Percentiles rank a stretch among this genome's conserved stretches.
These are phyloP conservation scores for Zygosaccharomyces sapae DNA, from an alignment of 1,139 yeast genomes.

Conservation along the genomic window DNA sequence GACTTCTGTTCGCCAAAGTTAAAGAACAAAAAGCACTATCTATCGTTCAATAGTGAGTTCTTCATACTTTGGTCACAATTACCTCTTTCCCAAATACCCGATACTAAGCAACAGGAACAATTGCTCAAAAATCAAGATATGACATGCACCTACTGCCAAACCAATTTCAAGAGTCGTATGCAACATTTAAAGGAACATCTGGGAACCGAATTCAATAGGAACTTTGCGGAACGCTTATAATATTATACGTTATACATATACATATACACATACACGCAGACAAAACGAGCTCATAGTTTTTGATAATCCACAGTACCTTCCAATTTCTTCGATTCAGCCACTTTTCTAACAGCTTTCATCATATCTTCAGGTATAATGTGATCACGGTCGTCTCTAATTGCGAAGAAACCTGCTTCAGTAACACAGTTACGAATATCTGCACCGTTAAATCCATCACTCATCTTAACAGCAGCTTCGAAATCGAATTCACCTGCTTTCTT, in stretches of 20 bases:
- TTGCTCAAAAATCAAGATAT: slow-evolving; percentile 42
- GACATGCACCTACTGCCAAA: slow-evolving; percentile 48
- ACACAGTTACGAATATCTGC: slow-evolving; percentile 97
- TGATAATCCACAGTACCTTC: slow-evolving; percentile 95
- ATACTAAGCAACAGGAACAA: slow-evolving; percentile 28
- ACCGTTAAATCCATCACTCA: slow-evolving; percentile 99
- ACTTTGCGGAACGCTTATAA: slow-evolving; percentile 20
- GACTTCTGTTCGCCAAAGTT: slow-evolving; percentile 55
- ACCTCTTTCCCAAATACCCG: slow-evolving; percentile 32
- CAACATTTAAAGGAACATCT: slow-evolving; percentile 49
- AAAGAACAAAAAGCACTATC: slow-evolving; percentile 65
- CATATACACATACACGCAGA: slow-evolving; percentile 5
- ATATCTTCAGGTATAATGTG: slow-evolving; percentile 88
- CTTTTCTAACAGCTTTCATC: slow-evolving; percentile 98
- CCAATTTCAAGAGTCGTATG: slow-evolving; percentile 46
- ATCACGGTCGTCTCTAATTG: slow-evolving; percentile 96
- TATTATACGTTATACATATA: not conserved
- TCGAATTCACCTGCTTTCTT: slow-evolving; percentile 94
- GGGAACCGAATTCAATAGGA: slow-evolving; percentile 39
- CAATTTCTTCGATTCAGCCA: slow-evolving; percentile 92
- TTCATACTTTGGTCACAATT: slow-evolving; percentile 52
- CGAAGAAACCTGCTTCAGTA: slow-evolving; percentile 99
- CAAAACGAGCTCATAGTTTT: slow-evolving; percentile 50
- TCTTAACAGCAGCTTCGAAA: slow-evolving; percentile 93
- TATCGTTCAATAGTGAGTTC: slow-evolving; percentile 63